Base-by-base conservation (phyloP, 1,139 yeast genomes). In the Pichia sp. region DNA sequence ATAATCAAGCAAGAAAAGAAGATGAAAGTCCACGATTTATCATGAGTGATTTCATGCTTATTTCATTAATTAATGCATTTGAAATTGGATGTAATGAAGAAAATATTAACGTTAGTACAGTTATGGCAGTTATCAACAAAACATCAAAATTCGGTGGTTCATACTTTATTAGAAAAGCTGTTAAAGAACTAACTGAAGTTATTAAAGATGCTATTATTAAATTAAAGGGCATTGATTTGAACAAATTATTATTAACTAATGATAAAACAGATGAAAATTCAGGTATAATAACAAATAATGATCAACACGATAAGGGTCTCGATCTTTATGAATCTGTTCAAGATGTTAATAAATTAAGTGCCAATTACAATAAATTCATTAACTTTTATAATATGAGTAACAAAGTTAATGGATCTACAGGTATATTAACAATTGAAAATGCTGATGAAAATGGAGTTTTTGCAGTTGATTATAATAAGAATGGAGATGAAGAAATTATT, bases 21-120 rank as follows among this genome's bases (percentile, higher is more conserved):
- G 99, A 94, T 62, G 99, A 94, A 64, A 85, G 95, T 2, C 80
- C 84, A 1, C 71, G 95, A 53, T 92, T 70, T 59, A 70, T 92
- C 9, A 83, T 90, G 92, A 80, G 96, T 5, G 89, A 88, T 61
- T 95, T 85, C 59, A 65, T 84, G 11, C 63, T 92, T 44, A 82
- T 84, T 0, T 74, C 83, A 1, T 66, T 92, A 45, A 80, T 83
- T 4, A 69, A 75, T 13, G 44, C 52, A 4, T 56, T 62, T 36
- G 56, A 53, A 18, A 40, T 53, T 22, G 47, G 53, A 6, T 44
- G 45, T 3, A 42, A 46, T 4, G 44, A 48, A 29, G 54, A 71
- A 13, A 68, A 72, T 40, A 94, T 96, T 1, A 73, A 77, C 0
- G 81, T 75, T 50, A 68, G 77, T 0, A 68, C 72, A 18, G 81